Percentiles rank a stretch among this genome's conserved stretches.
Evolutionary conservation across 169 alveolate genomes (phyloP).

Genomic region (Cryptosporidium parvum): DNA sequence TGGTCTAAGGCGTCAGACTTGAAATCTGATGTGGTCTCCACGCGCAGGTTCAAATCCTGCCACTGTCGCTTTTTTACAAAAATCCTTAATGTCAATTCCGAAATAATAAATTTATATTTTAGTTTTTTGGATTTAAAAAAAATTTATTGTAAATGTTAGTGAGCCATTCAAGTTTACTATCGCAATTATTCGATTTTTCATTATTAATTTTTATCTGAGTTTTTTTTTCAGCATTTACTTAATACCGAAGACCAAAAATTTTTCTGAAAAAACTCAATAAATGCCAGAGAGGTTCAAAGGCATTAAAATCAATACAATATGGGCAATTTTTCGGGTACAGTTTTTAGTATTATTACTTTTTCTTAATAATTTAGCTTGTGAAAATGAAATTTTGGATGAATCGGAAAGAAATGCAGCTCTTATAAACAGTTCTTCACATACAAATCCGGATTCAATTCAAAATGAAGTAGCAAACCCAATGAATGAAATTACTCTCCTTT

Average conservation of each 20-base stretch:
- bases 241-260: not conserved
- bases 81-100: not conserved
- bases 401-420: not conserved
- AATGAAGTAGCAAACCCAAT: not conserved
- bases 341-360: not conserved
- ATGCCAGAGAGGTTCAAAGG: not conserved
- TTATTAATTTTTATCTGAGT: not conserved
- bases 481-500: slow-evolving; percentile 7
- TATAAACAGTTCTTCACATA: not conserved
- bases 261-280: not conserved
- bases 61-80: slow-evolving; percentile 45
- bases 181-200: not conserved
- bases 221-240: not conserved
- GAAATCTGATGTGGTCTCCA: slow-evolving; percentile 78
- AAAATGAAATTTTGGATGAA: not conserved
- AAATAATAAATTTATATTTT: not conserved
- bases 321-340: not conserved
- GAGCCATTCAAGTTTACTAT: not conserved
- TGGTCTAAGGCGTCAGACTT: slow-evolving; percentile 79
- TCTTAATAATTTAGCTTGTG: not conserved
- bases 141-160: not conserved
- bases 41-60: slow-evolving; percentile 79
- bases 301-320: not conserved
- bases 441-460: not conserved
- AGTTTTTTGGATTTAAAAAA: not conserved